These are phyloP conservation scores for Fonsecaea pedrosoi DNA, from an alignment of 2,329 filamentous ascomycete genomes.

Conservation along the genomic window DNA sequence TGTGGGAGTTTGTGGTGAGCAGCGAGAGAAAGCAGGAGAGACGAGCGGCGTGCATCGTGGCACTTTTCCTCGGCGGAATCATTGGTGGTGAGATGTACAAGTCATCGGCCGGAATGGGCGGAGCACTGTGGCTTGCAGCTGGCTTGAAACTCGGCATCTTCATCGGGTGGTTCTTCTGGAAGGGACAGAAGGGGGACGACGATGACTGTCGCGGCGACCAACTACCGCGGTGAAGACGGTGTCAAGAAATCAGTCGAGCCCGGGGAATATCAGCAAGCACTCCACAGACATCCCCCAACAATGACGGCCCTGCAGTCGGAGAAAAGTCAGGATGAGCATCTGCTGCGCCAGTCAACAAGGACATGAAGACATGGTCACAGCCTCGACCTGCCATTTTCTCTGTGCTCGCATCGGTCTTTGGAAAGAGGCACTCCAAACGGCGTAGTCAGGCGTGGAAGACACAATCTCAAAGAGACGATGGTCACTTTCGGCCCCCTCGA, in stretches of 20 bases:
- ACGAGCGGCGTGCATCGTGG: slow-evolving; percentile 47
- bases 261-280: neutral
- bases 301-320: neutral
- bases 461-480: neutral
- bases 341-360: neutral
- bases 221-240: neutral
- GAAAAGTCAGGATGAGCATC: neutral
- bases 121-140: slow-evolving; percentile 52
- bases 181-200: neutral
- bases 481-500: neutral
- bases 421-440: neutral
- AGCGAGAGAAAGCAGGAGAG: slow-evolving; percentile 37
- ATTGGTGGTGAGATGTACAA: slow-evolving; percentile 53
- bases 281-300: neutral
- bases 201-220: neutral
- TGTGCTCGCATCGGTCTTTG: neutral
- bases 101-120: slow-evolving; percentile 50
- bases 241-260: neutral
- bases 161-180: slow-evolving; percentile 50
- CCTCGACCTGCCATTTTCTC: neutral
- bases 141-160: slow-evolving; percentile 50
- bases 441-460: neutral
- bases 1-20: slow-evolving; percentile 43
- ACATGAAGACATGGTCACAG: neutral
- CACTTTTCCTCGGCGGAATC: slow-evolving; percentile 50